phyloP scores from a whole-genome alignment of 108 stramenopile species.

The Nitzschia putrida region DNA sequence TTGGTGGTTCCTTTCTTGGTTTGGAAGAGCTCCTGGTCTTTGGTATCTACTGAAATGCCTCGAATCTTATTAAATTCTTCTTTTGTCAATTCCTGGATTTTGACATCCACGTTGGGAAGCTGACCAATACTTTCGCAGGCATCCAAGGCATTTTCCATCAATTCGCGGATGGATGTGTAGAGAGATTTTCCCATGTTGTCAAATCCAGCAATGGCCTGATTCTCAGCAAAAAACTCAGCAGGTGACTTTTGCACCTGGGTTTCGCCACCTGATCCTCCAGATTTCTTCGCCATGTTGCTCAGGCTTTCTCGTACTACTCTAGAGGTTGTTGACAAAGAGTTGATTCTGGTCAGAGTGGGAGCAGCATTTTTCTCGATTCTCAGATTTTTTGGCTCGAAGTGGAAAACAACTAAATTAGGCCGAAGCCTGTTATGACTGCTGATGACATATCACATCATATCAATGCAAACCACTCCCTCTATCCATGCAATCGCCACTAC shows the following conservation, averaged over 20 bases:
- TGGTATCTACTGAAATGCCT: constrained; percentile 50
- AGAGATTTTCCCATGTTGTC: constrained; percentile 94
- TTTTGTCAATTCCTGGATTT: constrained; percentile 87
- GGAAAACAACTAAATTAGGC: no score
- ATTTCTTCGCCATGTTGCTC: neutral
- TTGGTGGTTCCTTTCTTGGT: constrained; percentile 23
- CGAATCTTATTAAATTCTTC: constrained; percentile 78
- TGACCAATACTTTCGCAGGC: constrained; percentile 88
- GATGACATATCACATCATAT: no score
- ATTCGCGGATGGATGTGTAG: constrained; percentile 94
- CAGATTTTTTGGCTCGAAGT: no score
- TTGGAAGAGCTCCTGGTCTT: constrained; percentile 42
- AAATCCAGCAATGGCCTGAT: constrained; percentile 97
- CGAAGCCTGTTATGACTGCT: no score
- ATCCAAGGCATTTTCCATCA: constrained; percentile 91
- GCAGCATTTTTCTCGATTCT: no score
- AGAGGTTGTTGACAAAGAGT: no score
- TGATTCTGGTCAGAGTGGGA: no score
- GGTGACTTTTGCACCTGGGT: constrained; percentile 85
- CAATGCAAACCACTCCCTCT: no score
- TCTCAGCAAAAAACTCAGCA: constrained; percentile 96
- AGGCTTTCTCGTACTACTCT: no score
- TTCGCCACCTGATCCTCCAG: constrained; percentile 41
- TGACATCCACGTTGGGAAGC: constrained; percentile 78
- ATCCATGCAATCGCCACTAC: no score